Evolutionary conservation across 352 stramenopile genomes (phyloP).

Genomic region (Globisporangium spinosum): DNA sequence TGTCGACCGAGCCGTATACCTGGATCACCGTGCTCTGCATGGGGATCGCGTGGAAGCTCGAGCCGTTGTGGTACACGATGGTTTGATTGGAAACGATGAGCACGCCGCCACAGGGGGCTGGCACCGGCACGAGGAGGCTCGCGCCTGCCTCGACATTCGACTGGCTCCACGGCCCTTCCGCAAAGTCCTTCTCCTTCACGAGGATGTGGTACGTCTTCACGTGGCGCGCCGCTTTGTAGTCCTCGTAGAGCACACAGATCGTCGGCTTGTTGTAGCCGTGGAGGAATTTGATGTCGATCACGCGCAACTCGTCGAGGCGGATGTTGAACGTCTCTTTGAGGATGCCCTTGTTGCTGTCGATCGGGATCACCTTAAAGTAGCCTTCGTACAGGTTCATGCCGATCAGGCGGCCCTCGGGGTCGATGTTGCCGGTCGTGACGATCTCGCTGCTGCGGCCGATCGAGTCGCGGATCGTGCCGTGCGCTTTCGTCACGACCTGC

Average conservation of each 20-base stretch:
- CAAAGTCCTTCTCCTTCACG: conserved; percentile 89
- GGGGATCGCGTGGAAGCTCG: conserved; percentile 87
- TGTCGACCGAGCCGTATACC: conserved; percentile 86
- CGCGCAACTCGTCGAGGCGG: conserved; percentile 88
- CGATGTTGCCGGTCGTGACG: conserved; percentile 86
- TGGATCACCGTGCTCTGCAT: conserved; percentile 90
- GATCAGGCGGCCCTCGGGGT: conserved; percentile 81
- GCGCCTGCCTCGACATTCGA: conserved; percentile 86
- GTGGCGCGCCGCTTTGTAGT: conserved; percentile 86
- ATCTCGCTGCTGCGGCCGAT: conserved; percentile 88
- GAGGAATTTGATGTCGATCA: conserved; percentile 93
- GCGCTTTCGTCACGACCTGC: conserved; percentile 81
- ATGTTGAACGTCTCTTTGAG: conserved; percentile 91
- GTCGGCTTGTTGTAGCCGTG: conserved; percentile 85
- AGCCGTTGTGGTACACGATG: conserved; percentile 90
- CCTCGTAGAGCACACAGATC: conserved; percentile 91
- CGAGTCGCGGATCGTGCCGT: conserved; percentile 82
- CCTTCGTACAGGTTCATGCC: conserved; percentile 91
- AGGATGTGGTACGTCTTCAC: conserved; percentile 92
- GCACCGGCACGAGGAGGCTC: conserved; percentile 87
- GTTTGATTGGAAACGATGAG: conserved; percentile 91
- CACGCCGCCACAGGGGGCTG: conserved; percentile 76
- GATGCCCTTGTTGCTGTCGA: conserved; percentile 74
- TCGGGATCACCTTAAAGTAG: conserved; percentile 89
- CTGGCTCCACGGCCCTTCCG: conserved; percentile 86